Evolutionary conservation across 768 basidiomycete genomes (phyloP).

Genomic region (Sistotremastrum niveocremeum): DNA sequence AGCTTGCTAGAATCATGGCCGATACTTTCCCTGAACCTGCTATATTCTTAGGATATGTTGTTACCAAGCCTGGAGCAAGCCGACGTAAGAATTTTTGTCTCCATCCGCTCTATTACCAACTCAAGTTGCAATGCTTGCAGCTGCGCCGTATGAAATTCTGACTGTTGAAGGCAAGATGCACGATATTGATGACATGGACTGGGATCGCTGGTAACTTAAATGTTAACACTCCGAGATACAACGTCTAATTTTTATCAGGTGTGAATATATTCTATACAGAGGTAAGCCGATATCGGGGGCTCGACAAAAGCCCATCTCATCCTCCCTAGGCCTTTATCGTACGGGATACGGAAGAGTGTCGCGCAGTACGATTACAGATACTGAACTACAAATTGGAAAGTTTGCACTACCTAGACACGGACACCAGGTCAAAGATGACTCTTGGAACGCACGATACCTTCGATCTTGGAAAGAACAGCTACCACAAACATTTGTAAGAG

Average conservation of each 20-base stretch:
- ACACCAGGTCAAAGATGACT: slow-evolving; percentile 38
- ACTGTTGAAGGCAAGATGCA: slow-evolving; percentile 66
- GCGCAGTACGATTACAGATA: slow-evolving; percentile 76
- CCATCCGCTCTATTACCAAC: background rate
- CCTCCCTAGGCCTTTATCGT: slow-evolving; percentile 49
- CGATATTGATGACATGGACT: slow-evolving; percentile 66
- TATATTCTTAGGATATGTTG: slow-evolving; percentile 73
- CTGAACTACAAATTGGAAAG: slow-evolving; percentile 80
- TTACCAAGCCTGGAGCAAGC: slow-evolving; percentile 48
- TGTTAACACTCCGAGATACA: background rate
- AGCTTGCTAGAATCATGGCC: slow-evolving; percentile 69
- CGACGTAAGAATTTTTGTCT: slow-evolving; percentile 36
- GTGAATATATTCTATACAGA: slow-evolving; percentile 75
- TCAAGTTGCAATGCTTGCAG: slow-evolving; percentile 20
- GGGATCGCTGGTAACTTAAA: slow-evolving; percentile 47
- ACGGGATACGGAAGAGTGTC: slow-evolving; percentile 77
- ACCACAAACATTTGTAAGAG: slow-evolving; percentile 46
- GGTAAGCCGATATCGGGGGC: too few species aligned
- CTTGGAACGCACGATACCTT: slow-evolving; percentile 48
- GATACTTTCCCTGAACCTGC: slow-evolving; percentile 56
- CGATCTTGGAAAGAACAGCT: slow-evolving; percentile 55
- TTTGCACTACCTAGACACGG: slow-evolving; percentile 62
- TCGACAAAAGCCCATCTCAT: too few species aligned
- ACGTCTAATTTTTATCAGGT: slow-evolving; percentile 31
- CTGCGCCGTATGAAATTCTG: slow-evolving; percentile 63